Evolutionary conservation across 129 eudicot species (phyloP).

Genomic region (Flaveria robusta): DNA sequence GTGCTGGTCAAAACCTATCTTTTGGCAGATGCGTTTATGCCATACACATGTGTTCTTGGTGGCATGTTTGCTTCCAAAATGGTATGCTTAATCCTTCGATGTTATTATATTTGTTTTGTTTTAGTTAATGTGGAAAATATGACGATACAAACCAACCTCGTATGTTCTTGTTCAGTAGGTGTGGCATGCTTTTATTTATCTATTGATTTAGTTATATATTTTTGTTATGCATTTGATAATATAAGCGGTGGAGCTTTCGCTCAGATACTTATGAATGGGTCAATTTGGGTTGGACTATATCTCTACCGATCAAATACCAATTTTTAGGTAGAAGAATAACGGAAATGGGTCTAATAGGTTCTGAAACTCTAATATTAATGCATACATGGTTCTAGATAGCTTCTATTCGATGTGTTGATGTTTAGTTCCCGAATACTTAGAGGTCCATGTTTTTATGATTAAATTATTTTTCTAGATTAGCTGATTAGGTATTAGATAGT

Average conservation of each 20-base stretch:
- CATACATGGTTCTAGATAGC: neutral
- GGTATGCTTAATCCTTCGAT: constrained; percentile 38
- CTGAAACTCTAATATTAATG: neutral
- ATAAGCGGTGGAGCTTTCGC: neutral
- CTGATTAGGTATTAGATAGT: neutral
- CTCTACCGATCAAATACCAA: neutral
- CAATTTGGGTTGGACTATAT: neutral
- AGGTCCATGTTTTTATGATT: no score
- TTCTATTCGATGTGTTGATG: neutral
- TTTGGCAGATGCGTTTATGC: constrained; percentile 58
- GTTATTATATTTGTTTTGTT: constrained; percentile 3
- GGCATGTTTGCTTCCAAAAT: constrained; percentile 79
- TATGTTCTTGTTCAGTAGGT: neutral
- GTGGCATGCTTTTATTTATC: neutral
- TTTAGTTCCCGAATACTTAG: neutral
- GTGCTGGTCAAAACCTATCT: constrained; percentile 60
- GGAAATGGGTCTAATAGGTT: neutral
- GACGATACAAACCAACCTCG: neutral
- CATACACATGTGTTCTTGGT: constrained; percentile 62
- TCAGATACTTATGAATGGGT: neutral
- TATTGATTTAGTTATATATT: neutral
- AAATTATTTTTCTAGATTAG: neutral
- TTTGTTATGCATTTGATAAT: neutral
- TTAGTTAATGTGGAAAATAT: constrained; percentile 12
- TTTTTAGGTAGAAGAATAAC: neutral